Evolutionary conservation across 495 filamentous ascomycete genomes (phyloP), one percentile per base, ranked within the genome.

Genomic region (Penicillium nucicola): DNA sequence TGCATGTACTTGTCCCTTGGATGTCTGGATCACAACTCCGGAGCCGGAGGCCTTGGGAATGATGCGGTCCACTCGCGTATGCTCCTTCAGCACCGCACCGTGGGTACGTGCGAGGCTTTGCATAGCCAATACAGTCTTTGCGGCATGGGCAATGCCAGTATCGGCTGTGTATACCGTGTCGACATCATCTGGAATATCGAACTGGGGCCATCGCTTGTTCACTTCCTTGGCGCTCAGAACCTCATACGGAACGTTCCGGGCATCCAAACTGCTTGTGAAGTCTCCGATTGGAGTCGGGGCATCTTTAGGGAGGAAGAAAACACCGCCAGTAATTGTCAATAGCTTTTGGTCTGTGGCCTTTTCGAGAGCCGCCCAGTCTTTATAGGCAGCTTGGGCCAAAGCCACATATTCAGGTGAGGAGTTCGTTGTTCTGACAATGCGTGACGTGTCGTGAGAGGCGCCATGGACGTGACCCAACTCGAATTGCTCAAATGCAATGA

Each of bases 201-300:
- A 66, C 14, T 66, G 63, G 15, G 63, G 60, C 63, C 63, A 66
- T 15, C 60, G 49, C 17, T 45, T 55, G 22, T 61, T 58, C 13
- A 66, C 63, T 34, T 66, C 55, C 20, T 49, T 47, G 9, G 52
- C 43, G 37, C 53, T 50, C 10, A 66, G 60, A 31, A 58, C 45
- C 35, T 66, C 63, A 36, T 64, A 56, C 1, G 60, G 60, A 0
- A 66, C 55, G 14, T 56, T 53, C 18, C 50, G 57, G 1, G 36
- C 38, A 9, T 48, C 50, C 0, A 66, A 44, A 17, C 48, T 56
- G 17, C 36, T 48, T 1, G 52, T 57, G 36, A 61, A 64, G 12
- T 51, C 47, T 5, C 34, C 44, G 8, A 37, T 36, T 0, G 47
- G 54, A 12, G 37, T 41, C 2, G 55, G 47, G 15, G 54, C 36